Conservation (phyloP, 2,329 filamentous ascomycete genomes). For the Claviceps humidiphila region DNA sequence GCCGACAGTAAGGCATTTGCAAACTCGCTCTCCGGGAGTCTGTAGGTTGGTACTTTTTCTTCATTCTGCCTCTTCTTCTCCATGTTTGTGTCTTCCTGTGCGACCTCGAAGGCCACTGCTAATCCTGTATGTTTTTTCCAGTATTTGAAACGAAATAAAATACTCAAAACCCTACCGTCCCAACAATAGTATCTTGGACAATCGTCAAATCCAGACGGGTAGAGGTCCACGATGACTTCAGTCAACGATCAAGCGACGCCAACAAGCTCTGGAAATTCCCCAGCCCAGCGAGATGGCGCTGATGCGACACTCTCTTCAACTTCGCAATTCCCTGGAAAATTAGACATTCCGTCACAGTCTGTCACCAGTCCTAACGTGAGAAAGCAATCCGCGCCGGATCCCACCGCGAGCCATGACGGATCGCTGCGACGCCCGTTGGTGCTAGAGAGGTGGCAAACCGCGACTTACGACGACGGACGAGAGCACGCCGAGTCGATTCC, state of each 20-base stretch:
- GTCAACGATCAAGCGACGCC: not conserved
- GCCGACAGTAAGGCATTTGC: too few species aligned
- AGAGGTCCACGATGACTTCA: not conserved
- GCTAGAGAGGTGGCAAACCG: conserved; percentile 6
- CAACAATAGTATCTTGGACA: too few species aligned
- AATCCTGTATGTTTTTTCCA: too few species aligned
- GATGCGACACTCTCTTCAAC: not conserved
- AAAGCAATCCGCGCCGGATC: not conserved
- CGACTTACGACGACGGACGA: not conserved
- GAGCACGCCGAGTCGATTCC: conserved; percentile 6
- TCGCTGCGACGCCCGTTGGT: not conserved
- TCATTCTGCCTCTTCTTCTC: too few species aligned
- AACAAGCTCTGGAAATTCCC: not conserved
- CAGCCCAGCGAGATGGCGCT: not conserved
- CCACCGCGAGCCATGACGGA: not conserved
- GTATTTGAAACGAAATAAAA: too few species aligned
- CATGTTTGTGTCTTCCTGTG: too few species aligned
- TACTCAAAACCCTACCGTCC: too few species aligned
- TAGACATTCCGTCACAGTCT: not conserved
- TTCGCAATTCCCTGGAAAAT: conserved; percentile 1
- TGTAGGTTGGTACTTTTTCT: too few species aligned
- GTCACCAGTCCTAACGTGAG: not conserved
- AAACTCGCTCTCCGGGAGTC: too few species aligned
- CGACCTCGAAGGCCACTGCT: too few species aligned
- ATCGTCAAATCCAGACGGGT: too few species aligned